Evolutionary conservation across 352 stramenopile species (phyloP).

Genomic region (Globisporangium paroecandrum): DNA sequence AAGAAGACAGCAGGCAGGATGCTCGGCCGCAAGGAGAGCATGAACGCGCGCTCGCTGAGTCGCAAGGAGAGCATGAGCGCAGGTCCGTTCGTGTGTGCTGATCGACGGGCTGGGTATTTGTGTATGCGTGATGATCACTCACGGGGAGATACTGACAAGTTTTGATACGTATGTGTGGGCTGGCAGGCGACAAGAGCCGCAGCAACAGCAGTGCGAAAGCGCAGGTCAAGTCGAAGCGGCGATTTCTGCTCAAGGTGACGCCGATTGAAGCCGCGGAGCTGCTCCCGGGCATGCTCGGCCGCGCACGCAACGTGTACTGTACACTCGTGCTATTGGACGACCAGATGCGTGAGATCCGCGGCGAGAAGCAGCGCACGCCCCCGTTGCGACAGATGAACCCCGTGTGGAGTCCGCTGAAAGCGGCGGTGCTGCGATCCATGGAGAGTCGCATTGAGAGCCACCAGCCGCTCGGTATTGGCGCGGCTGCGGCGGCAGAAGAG

Average conservation of each 20-base stretch:
- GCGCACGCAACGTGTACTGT: slow-evolving; percentile 73
- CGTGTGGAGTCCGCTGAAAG: slow-evolving; percentile 83
- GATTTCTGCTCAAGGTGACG: slow-evolving; percentile 82
- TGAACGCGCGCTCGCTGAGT: slow-evolving; percentile 15
- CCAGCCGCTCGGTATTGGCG: slow-evolving; percentile 82
- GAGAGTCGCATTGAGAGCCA: slow-evolving; percentile 77
- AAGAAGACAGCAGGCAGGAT: not conserved
- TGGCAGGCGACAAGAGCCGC: slow-evolving; percentile 11
- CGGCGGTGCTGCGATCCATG: slow-evolving; percentile 71
- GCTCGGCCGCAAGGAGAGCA: slow-evolving; percentile 16
- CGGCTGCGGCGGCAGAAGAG: slow-evolving; percentile 73
- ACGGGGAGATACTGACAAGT: not conserved
- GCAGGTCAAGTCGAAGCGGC: slow-evolving; percentile 66
- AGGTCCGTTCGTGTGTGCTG: not conserved
- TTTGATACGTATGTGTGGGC: not conserved
- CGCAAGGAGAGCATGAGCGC: slow-evolving; percentile 16
- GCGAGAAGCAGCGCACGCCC: slow-evolving; percentile 84
- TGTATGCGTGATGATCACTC: not conserved
- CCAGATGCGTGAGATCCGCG: slow-evolving; percentile 84
- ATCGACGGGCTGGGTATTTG: not conserved
- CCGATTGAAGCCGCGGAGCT: slow-evolving; percentile 78
- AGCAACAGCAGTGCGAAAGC: slow-evolving; percentile 27
- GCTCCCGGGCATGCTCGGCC: slow-evolving; percentile 51
- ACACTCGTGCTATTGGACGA: slow-evolving; percentile 81
- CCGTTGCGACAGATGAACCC: slow-evolving; percentile 53